Evolutionary conservation across 1,284 basidiomycete genomes (phyloP), one percentile per base, ranked within the genome.

Genomic region (Heterobasidion occidentale): DNA sequence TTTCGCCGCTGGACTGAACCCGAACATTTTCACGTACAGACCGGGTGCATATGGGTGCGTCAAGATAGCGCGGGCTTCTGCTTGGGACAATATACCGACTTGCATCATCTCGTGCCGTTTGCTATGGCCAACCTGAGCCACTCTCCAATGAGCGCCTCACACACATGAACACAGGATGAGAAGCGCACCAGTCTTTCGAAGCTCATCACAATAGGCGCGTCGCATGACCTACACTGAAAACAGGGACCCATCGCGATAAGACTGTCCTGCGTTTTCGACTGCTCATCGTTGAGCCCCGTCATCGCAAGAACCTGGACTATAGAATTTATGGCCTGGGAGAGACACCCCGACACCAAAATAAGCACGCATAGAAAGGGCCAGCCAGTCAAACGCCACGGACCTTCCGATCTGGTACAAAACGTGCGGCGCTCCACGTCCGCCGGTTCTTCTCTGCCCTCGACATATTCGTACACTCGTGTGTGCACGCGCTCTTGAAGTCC

Each of bases 71-170:
- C 52, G 52, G 1, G 62, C 65, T 12, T 72, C 69, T n/a, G 56
- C 56, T 8, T 36, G 53, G 0, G 67, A n/a, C 0, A 77, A 20
- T 19, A 79, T 7, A 1, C 61, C 59, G 12, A 86, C 60, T 27
- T 74, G 55, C 77, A 82, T 81, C 12, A 69, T 61, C 0, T 81
- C 77, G 62, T 89, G 86, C 20, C 87, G 77, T 60, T 81, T 79
- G 46, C 76, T 76, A 65, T 89, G 86, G 0, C 79, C 53, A 12
- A 27, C 51, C 55, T 63, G 35, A 55, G 20, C n/a, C 36, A 34
- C 19, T 17, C 42, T 47, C 12, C 27, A 55, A 7, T 42, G 17
- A 36, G 52, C 47, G 54, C 55, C 15, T 36, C 8, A 34, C 3
- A 7, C 4, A 17, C 17, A 34, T 12, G 46, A 50, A 9, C 11